Percentiles rank a stretch among this genome's conserved stretches.
These are phyloP conservation scores for Elsinoe batatas DNA, from an alignment of 2,329 filamentous ascomycete genomes.

Conservation along the genomic window DNA sequence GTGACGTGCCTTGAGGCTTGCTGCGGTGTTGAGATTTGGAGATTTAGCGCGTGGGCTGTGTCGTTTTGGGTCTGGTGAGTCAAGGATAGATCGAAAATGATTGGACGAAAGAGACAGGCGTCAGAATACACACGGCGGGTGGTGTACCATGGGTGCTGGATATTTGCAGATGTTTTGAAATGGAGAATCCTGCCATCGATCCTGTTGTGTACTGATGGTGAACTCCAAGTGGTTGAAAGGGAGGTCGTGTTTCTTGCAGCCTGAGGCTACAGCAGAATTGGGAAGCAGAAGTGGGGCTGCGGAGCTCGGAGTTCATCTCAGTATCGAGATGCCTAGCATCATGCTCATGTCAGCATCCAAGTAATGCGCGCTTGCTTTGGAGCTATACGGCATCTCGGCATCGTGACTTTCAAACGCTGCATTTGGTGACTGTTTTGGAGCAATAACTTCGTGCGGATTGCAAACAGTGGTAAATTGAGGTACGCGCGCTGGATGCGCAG, in stretches of 20 bases:
- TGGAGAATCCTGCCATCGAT: conserved; percentile 1
- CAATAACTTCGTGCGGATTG: no score
- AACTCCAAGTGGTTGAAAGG: background rate
- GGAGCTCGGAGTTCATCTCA: conserved; percentile 12
- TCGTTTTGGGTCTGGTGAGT: conserved; percentile 8
- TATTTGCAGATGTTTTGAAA: background rate
- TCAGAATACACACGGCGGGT: background rate
- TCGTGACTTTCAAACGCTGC: background rate
- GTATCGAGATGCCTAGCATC: background rate
- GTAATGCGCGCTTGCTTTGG: background rate
- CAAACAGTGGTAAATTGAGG: no score
- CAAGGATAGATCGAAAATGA: background rate
- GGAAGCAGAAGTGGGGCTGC: background rate
- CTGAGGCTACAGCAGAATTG: conserved; percentile 4
- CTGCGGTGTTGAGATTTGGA: background rate
- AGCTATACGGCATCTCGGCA: background rate
- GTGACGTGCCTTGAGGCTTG: background rate
- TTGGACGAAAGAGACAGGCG: background rate
- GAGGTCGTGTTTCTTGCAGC: background rate
- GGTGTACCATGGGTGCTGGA: background rate
- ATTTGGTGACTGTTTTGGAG: no score
- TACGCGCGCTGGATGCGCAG: background rate
- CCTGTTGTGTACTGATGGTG: background rate
- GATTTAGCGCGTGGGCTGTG: background rate
- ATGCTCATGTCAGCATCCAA: background rate